A percentile compares a stretch with the other conserved stretches of the same genome.
Conservation (phyloP, 306 rosid species). For the Prunus persica region DNA sequence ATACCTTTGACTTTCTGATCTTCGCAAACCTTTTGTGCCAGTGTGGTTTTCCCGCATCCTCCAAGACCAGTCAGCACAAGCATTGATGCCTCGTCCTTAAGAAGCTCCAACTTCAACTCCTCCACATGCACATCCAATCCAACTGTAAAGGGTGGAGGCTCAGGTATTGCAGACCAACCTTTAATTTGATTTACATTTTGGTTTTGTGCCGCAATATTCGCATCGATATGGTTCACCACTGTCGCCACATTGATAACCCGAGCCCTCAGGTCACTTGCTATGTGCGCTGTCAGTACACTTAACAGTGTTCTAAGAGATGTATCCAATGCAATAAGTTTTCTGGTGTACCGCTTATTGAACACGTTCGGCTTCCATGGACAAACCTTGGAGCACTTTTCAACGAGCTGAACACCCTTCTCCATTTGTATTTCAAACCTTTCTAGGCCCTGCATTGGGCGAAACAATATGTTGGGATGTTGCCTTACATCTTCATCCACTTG, state of each 20-base stretch:
- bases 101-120: slow-evolving; percentile 44
- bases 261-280: too few relatives aligned
- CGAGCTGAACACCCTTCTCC: background rate
- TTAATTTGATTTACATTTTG: slow-evolving; percentile 1
- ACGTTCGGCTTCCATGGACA: background rate
- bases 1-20: slow-evolving; percentile 46
- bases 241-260: too few relatives aligned
- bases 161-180: slow-evolving; percentile 2
- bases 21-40: slow-evolving; percentile 43
- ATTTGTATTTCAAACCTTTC: background rate
- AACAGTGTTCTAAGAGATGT: background rate
- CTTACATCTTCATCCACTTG: background rate
- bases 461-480: background rate
- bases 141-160: slow-evolving; percentile 11
- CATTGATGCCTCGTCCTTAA: slow-evolving; percentile 18
- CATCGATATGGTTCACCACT: too few relatives aligned
- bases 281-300: background rate
- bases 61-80: slow-evolving; percentile 39
- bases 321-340: background rate
- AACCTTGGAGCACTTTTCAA: background rate
- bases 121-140: slow-evolving; percentile 48
- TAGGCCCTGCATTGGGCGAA: background rate
- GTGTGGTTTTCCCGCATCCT: slow-evolving; percentile 57
- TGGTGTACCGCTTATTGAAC: background rate
- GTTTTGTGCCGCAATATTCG: background rate